Evolutionary conservation across 257 asterid genomes (phyloP).

Genomic region (Anisodus tanguticus): DNA sequence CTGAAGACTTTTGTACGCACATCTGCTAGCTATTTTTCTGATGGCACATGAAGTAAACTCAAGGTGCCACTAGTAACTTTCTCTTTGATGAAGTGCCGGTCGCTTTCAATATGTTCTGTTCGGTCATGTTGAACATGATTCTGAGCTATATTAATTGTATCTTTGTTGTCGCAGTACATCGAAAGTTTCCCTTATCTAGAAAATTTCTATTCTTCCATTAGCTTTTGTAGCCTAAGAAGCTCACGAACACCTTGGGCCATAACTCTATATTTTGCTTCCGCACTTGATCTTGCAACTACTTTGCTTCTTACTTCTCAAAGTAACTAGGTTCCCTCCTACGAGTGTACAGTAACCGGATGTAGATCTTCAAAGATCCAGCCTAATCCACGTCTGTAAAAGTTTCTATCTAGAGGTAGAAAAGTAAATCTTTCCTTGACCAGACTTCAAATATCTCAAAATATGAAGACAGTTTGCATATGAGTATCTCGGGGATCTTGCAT

Average conservation of each 20-base stretch:
- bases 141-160: background rate
- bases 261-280: background rate
- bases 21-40: background rate
- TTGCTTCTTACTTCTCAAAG: background rate
- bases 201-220: background rate
- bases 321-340: background rate
- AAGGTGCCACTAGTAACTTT: background rate
- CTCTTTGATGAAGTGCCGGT: slow-evolving; percentile 9
- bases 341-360: background rate
- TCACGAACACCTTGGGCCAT: background rate
- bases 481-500: too few species aligned
- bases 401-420: too few species aligned
- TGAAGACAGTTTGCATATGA: too few species aligned
- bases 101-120: background rate
- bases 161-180: background rate
- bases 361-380: background rate
- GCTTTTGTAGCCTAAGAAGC: slow-evolving; percentile 9
- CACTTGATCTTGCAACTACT: background rate
- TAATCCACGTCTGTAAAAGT: background rate
- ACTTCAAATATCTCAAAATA: too few species aligned
- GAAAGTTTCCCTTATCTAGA: background rate
- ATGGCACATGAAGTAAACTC: background rate
- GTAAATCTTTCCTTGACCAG: too few species aligned
- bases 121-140: background rate
- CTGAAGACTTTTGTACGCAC: background rate